phyloP scores from a whole-genome alignment of 1,284 basidiomycete species.

The Sparassis latifolia region DNA sequence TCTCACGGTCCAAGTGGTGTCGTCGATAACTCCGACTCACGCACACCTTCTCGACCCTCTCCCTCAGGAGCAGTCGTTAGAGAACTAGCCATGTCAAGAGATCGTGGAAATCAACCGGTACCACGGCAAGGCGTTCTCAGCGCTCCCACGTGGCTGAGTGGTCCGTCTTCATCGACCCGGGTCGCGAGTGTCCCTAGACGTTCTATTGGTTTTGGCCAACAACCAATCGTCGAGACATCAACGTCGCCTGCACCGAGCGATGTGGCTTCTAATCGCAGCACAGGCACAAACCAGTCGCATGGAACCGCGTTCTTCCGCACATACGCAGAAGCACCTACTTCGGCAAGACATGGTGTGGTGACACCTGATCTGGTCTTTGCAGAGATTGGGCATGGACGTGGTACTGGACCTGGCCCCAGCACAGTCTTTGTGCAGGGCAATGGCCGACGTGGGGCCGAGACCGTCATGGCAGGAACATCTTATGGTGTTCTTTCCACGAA shows the following conservation, averaged over 20 bases:
- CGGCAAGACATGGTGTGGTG: constrained; percentile 46
- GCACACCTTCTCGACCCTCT: neutral
- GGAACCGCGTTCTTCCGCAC: constrained; percentile 56
- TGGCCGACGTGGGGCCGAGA: constrained; percentile 9
- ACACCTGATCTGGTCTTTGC: constrained; percentile 72
- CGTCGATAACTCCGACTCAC: neutral
- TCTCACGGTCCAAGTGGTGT: constrained; percentile 1
- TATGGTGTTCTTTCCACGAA: constrained; percentile 12
- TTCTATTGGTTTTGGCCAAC: constrained; percentile 40
- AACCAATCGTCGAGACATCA: constrained; percentile 56
- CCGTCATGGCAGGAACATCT: constrained; percentile 10
- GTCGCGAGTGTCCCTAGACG: constrained; percentile 25
- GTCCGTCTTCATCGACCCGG: constrained; percentile 1
- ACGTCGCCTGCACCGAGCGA: constrained; percentile 56
- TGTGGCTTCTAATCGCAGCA: constrained; percentile 47
- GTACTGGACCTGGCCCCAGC: constrained; percentile 28
- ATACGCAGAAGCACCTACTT: constrained; percentile 40
- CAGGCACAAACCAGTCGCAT: constrained; percentile 45
- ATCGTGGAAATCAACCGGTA: neutral
- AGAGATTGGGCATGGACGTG: constrained; percentile 70
- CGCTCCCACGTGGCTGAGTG: constrained; percentile 10
- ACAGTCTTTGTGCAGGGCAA: constrained; percentile 15
- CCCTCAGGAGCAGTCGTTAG: neutral
- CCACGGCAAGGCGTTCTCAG: neutral
- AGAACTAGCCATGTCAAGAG: constrained; percentile 6